phyloP scores from a whole-genome alignment of 441 rosid genomes.

The Adansonia rubrostipa region DNA sequence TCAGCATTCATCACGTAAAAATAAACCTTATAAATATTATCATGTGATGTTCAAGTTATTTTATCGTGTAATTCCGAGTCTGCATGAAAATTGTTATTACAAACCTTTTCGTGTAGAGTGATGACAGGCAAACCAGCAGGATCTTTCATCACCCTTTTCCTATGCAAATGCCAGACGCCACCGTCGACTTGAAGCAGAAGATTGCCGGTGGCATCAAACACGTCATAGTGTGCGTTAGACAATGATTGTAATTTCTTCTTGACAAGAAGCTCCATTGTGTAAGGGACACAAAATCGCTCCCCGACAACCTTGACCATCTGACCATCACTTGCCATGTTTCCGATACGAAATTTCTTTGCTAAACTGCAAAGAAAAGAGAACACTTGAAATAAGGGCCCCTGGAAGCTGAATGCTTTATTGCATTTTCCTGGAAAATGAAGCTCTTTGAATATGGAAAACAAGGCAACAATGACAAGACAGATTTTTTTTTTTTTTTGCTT shows the following conservation, averaged over 20 bases:
- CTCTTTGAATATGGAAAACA: neutral
- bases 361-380: neutral
- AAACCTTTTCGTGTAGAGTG: conserved; percentile 65
- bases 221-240: conserved; percentile 53
- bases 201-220: conserved; percentile 59
- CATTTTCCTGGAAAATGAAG: conserved; percentile 25
- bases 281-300: conserved; percentile 66
- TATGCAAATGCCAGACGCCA: conserved; percentile 56
- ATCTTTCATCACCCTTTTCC: conserved; percentile 59
- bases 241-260: conserved; percentile 56
- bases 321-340: conserved; percentile 22
- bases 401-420: neutral
- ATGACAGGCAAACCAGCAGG: conserved; percentile 71
- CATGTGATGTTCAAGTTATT: neutral
- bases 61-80: neutral
- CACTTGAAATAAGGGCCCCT: neutral
- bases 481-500: too few relatives aligned
- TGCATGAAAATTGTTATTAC: neutral
- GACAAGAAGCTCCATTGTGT: conserved; percentile 57
- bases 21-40: too few relatives aligned
- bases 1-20: neutral
- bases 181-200: conserved; percentile 69
- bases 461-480: neutral
- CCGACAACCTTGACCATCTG: conserved; percentile 59
- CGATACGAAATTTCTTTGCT: neutral